Percentiles rank a stretch among this genome's conserved stretches.
phyloP scores from a whole-genome alignment of 2,329 filamentous ascomycete species.

The Thielaviopsis ethacetica region DNA sequence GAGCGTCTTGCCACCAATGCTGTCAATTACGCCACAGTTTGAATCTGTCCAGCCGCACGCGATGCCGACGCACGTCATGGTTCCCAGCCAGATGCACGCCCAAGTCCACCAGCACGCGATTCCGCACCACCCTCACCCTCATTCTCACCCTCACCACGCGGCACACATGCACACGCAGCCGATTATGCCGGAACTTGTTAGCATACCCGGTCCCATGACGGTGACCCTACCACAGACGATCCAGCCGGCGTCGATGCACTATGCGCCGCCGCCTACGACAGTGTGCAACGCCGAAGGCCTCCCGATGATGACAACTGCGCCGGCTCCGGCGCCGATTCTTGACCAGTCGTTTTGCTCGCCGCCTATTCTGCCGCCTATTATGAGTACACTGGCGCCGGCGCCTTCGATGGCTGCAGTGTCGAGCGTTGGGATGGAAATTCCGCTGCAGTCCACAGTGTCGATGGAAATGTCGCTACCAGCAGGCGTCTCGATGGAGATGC shows the following conservation, averaged over 20 bases:
- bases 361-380: background rate
- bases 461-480: background rate
- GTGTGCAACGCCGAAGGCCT: background rate
- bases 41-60: background rate
- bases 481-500: background rate
- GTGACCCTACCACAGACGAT: background rate
- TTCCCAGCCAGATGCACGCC: background rate
- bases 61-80: background rate
- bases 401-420: background rate
- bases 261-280: background rate
- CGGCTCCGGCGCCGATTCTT: background rate
- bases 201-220: slow-evolving; percentile 1
- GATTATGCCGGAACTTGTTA: background rate
- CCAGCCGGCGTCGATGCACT: background rate
- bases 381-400: background rate
- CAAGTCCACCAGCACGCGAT: background rate
- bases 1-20: background rate
- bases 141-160: background rate
- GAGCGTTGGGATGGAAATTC: background rate
- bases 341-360: background rate
- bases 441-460: background rate
- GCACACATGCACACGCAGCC: background rate
- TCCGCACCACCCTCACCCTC: background rate
- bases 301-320: background rate
- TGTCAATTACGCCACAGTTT: slow-evolving; percentile 7